These are phyloP conservation scores for Tardiomyces depauwii DNA, from an alignment of 1,139 yeast species.

Conservation along the genomic window DNA sequence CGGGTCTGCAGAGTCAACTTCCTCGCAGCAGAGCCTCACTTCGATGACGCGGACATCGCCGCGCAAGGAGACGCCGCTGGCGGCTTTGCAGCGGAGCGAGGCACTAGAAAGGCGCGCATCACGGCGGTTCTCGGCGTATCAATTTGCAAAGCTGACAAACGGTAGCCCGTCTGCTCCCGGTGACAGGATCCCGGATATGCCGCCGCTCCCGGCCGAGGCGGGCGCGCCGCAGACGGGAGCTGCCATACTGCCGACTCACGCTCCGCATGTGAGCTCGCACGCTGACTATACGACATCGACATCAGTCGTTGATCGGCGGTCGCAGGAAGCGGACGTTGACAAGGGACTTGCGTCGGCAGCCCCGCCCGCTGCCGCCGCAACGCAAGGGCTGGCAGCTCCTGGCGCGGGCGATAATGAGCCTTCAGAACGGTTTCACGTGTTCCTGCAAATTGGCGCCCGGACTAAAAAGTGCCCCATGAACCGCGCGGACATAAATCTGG, in stretches of 20 bases:
- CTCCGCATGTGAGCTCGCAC: constrained; percentile 8
- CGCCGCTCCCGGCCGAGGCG: constrained; percentile 7
- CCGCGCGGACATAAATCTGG: constrained; percentile 41
- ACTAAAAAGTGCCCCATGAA: constrained; percentile 51
- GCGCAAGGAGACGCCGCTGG: constrained; percentile 37
- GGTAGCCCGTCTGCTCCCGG: constrained; percentile 15
- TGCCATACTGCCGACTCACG: constrained; percentile 15
- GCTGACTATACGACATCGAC: constrained; percentile 11
- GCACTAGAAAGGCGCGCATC: constrained; percentile 87
- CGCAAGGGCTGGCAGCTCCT: too few species aligned
- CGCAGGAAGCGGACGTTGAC: neutral
- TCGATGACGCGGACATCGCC: neutral
- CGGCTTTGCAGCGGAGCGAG: constrained; percentile 69
- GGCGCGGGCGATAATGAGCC: too few species aligned
- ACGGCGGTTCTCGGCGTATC: constrained; percentile 84
- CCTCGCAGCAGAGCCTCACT: neutral
- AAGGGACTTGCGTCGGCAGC: too few species aligned
- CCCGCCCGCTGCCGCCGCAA: too few species aligned
- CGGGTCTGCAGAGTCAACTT: neutral
- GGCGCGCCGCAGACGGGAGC: neutral
- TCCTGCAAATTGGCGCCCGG: constrained; percentile 44
- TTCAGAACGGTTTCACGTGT: constrained; percentile 26
- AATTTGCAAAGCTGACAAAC: constrained; percentile 67
- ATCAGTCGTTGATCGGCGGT: constrained; percentile 3
- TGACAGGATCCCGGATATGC: constrained; percentile 16